Conservation (phyloP, 2,329 filamentous ascomycete genomes). For the Cercospora sesami region DNA sequence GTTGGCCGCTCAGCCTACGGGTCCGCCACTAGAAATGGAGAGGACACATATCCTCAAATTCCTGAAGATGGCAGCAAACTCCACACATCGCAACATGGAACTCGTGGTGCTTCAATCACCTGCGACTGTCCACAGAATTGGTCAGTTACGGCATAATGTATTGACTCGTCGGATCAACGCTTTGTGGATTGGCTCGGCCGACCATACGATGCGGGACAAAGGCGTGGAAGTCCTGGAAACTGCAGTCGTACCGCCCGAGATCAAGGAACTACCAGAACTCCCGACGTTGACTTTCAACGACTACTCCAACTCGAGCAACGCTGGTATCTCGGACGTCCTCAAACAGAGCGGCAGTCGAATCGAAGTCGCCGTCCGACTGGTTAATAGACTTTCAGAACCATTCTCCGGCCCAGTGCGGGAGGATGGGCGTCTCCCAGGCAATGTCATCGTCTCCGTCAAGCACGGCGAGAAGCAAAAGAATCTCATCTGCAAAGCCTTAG, state of each 20-base stretch:
- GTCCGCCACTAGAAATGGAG: background rate
- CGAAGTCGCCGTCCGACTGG: slow-evolving; percentile 7
- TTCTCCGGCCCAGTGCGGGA: background rate
- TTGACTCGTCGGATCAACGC: slow-evolving; percentile 2
- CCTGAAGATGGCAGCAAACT: no score
- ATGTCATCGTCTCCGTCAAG: slow-evolving; percentile 8
- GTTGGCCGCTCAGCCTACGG: background rate
- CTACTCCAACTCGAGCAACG: background rate
- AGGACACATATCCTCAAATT: no score
- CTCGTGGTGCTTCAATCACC: background rate
- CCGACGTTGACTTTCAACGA: slow-evolving; percentile 9
- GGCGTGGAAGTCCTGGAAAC: background rate
- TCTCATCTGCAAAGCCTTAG: background rate
- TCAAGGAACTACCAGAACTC: background rate
- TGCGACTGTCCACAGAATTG: background rate
- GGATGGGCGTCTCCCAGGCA: background rate
- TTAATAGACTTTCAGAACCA: background rate
- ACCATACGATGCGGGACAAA: background rate
- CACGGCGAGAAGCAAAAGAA: background rate
- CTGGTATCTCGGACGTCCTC: background rate
- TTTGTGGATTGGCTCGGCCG: slow-evolving; percentile 6
- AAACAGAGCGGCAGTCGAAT: background rate
- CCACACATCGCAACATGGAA: background rate
- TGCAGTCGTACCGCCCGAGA: no score
- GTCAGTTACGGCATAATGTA: background rate